phyloP scores from a whole-genome alignment of 306 rosid species.

The Mimosa pudica region DNA sequence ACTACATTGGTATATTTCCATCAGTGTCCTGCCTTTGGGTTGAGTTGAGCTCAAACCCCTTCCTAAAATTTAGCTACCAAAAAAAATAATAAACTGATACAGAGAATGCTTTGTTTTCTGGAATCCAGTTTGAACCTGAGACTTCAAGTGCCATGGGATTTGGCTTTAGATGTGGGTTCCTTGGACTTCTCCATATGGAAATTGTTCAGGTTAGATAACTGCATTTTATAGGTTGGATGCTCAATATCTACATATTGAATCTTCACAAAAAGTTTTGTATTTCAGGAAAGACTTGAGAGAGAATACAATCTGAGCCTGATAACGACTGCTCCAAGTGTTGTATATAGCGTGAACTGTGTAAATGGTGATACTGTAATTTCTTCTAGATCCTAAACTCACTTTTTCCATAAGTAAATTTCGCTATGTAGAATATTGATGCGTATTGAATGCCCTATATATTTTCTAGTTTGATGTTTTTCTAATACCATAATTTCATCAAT shows the following conservation, averaged over 20 bases:
- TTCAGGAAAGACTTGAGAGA: conserved; percentile 79
- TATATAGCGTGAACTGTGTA: conserved; percentile 67
- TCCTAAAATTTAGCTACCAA: no score
- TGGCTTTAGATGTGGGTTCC: conserved; percentile 95
- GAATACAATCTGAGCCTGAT: conserved; percentile 82
- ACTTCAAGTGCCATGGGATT: conserved; percentile 97
- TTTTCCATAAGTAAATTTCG: conserved; percentile 29
- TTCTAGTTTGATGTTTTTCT: conserved; percentile 26
- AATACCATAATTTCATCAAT: conserved; percentile 34
- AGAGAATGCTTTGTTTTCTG: conserved; percentile 32
- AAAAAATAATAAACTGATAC: conserved; percentile 13
- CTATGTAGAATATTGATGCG: conserved; percentile 23
- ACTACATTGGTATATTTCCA: no score
- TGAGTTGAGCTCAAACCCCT: no score
- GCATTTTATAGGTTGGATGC: conserved; percentile 34
- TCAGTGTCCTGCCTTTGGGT: no score
- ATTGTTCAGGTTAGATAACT: conserved; percentile 77
- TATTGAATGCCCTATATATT: conserved; percentile 29
- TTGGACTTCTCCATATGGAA: conserved; percentile 98
- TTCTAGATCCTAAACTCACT: conserved; percentile 54
- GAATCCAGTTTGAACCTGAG: conserved; percentile 89
- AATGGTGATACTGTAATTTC: conserved; percentile 82
- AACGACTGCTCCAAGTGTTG: conserved; percentile 89
- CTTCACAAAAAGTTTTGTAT: conserved; percentile 22
- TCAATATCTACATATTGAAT: conserved; percentile 5